phyloP scores from a whole-genome alignment of 2,329 filamentous ascomycete species.

The Colletotrichum phormii region DNA sequence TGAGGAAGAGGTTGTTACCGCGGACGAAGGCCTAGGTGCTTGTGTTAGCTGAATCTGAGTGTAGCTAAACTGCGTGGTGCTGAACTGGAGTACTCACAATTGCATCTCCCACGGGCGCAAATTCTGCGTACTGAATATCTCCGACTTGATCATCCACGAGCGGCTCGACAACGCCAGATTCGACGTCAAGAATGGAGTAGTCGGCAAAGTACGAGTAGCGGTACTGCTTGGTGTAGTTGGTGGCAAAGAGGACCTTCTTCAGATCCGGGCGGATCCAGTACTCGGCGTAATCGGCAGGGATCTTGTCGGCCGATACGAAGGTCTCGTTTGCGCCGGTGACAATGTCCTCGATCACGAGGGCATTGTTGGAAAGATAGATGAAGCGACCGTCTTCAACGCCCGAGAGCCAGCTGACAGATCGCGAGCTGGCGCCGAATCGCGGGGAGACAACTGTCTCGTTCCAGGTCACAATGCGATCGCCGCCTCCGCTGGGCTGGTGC shows the following conservation, averaged over 20 bases:
- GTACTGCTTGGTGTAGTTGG: slow-evolving; percentile 77
- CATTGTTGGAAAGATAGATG: slow-evolving; percentile 63
- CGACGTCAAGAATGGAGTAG: slow-evolving; percentile 73
- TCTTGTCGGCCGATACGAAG: slow-evolving; percentile 68
- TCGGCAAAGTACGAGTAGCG: slow-evolving; percentile 76
- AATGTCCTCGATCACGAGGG: slow-evolving; percentile 71
- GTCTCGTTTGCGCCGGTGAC: slow-evolving; percentile 66
- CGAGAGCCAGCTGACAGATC: slow-evolving; percentile 67
- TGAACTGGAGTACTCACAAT: slow-evolving; percentile 47
- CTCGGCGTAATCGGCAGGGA: slow-evolving; percentile 65
- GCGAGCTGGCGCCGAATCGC: slow-evolving; percentile 57
- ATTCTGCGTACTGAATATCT: slow-evolving; percentile 75
- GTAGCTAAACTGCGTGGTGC: not conserved
- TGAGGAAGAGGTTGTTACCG: slow-evolving; percentile 73
- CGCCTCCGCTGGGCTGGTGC: slow-evolving; percentile 66
- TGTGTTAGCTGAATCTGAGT: not conserved
- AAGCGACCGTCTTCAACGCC: slow-evolving; percentile 72
- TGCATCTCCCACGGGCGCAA: slow-evolving; percentile 67
- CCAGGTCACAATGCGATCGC: slow-evolving; percentile 67
- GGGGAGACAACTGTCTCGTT: slow-evolving; percentile 66
- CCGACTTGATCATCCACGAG: slow-evolving; percentile 69
- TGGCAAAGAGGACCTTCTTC: slow-evolving; percentile 69
- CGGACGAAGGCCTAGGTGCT: slow-evolving; percentile 67
- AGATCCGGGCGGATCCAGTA: slow-evolving; percentile 73
- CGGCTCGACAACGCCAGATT: slow-evolving; percentile 64